Percentiles rank a stretch among this genome's conserved stretches.
These are phyloP conservation scores for Penicillium desertorum DNA, from an alignment of 495 filamentous ascomycete species.

Conservation along the genomic window DNA sequence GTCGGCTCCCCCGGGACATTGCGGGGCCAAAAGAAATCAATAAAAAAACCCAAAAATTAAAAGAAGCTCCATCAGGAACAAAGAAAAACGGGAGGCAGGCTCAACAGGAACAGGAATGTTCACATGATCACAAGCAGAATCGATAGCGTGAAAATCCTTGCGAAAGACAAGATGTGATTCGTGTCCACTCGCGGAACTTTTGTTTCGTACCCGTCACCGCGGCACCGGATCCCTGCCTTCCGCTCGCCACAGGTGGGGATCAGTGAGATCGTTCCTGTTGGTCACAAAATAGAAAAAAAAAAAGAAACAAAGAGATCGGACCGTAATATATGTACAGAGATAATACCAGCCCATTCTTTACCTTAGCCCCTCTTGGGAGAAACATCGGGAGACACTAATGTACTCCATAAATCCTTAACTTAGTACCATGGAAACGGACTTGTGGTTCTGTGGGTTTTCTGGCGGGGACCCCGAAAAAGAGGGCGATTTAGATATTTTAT, in stretches of 20 bases:
- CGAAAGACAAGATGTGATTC: slow-evolving; percentile 18
- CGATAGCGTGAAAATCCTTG: slow-evolving; percentile 31
- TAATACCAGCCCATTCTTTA: background rate
- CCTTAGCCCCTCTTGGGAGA: background rate
- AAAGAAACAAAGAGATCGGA: background rate
- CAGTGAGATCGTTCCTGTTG: slow-evolving; percentile 25
- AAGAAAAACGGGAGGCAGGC: slow-evolving; percentile 1
- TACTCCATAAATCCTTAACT: slow-evolving; percentile 13
- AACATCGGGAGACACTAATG: slow-evolving; percentile 4
- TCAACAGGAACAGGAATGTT: slow-evolving; percentile 17
- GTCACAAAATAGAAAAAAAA: slow-evolving; percentile 16
- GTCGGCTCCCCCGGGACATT: slow-evolving; percentile 1
- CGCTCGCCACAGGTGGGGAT: slow-evolving; percentile 29
- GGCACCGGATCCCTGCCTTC: slow-evolving; percentile 41
- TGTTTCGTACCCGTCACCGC: slow-evolving; percentile 41
- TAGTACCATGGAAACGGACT: slow-evolving; percentile 14
- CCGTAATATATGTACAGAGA: background rate
- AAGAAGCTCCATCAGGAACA: background rate
- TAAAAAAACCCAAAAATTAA: slow-evolving; percentile 4
- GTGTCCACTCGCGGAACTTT: slow-evolving; percentile 21
- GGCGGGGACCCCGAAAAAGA: slow-evolving; percentile 6
- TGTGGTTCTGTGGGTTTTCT: slow-evolving; percentile 16
- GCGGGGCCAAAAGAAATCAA: slow-evolving; percentile 1
- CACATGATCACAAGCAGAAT: slow-evolving; percentile 37
- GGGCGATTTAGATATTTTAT: slow-evolving; percentile 1